Evolutionary conservation across 192 early-diverging fungal species (phyloP).

Genomic region (Backusella westeae): DNA sequence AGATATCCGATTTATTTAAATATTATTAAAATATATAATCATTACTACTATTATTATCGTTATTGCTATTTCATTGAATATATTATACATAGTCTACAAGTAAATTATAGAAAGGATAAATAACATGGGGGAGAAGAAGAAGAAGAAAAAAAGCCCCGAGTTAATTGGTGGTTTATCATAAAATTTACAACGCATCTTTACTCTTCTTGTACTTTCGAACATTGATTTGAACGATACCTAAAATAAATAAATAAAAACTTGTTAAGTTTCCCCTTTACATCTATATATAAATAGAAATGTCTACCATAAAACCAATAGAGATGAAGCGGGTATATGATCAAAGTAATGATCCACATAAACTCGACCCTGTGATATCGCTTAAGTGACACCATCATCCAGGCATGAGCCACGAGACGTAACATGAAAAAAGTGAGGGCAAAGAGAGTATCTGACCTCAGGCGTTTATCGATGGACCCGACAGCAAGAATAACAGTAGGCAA

Average conservation of each 20-base stretch:
- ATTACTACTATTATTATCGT: not conserved
- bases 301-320: slow-evolving; percentile 50
- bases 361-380: slow-evolving; percentile 32
- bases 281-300: not conserved
- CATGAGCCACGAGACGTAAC: slow-evolving; percentile 54
- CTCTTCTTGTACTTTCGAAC: not conserved
- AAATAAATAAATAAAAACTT: not conserved
- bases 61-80: not conserved
- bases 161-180: not conserved
- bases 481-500: slow-evolving; percentile 56
- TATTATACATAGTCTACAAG: slow-evolving; percentile 4
- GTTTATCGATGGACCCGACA: slow-evolving; percentile 41
- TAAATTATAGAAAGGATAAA: not conserved
- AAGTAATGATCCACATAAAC: slow-evolving; percentile 40
- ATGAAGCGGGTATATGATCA: slow-evolving; percentile 45
- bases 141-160: not conserved
- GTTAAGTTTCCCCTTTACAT: not conserved
- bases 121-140: not conserved
- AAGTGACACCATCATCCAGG: slow-evolving; percentile 39
- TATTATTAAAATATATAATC: not conserved
- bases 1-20: not conserved
- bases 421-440: slow-evolving; percentile 53
- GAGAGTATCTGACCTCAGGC: slow-evolving; percentile 47
- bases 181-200: not conserved
- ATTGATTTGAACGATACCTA: not conserved